Conservation (phyloP, 345 rosid species). For the Brassica napus region Da-Ae NC_063442.1:25038001-25038500, state of each 20-base stretch:
- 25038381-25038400: neutral
- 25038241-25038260: conserved; percentile 26
- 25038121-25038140: conserved; percentile 72
- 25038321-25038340: conserved; percentile 75
- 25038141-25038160: conserved; percentile 64
- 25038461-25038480: conserved; percentile 34
- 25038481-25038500: too few relatives aligned
- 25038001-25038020: neutral
- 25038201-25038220: conserved; percentile 24
- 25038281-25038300: conserved; percentile 42
- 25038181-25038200: conserved; percentile 4
- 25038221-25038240: conserved; percentile 9
- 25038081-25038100: neutral
- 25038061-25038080: neutral
- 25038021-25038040: conserved; percentile 11
- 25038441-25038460: conserved; percentile 36
- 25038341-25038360: conserved; percentile 55
- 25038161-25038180: conserved; percentile 20
- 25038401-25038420: neutral
- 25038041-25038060: neutral
- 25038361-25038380: neutral
- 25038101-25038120: conserved; percentile 46
- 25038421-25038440: conserved; percentile 42
- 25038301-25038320: conserved; percentile 59
- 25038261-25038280: conserved; percentile 16